Conservation (phyloP, 805 yeast species). For the Wickerhamia fluorescens region DNA sequence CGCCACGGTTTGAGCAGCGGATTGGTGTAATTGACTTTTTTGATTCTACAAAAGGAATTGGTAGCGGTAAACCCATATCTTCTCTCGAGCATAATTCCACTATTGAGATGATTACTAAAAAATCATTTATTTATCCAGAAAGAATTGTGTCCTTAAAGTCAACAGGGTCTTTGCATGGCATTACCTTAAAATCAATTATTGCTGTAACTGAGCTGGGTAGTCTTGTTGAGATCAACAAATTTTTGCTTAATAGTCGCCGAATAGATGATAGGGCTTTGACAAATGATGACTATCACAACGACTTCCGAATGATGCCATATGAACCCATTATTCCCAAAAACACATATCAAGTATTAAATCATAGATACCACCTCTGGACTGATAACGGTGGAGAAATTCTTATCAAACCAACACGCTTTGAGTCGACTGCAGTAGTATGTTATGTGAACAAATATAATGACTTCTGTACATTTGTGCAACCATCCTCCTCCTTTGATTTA, state of each 20-base stretch:
- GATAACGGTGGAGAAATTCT: slow-evolving; percentile 16
- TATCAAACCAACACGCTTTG: slow-evolving; percentile 53
- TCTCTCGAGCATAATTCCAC: slow-evolving; percentile 25
- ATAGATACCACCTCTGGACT: slow-evolving; percentile 24
- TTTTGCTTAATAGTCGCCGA: slow-evolving; percentile 60
- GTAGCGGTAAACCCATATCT: slow-evolving; percentile 22
- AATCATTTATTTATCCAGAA: slow-evolving; percentile 60
- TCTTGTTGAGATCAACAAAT: slow-evolving; percentile 65
- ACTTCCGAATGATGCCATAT: slow-evolving; percentile 56
- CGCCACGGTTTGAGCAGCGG: slow-evolving; percentile 45
- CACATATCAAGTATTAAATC: slow-evolving; percentile 26
- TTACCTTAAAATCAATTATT: slow-evolving; percentile 61
- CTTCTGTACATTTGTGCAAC: slow-evolving; percentile 71
- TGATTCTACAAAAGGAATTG: slow-evolving; percentile 51
- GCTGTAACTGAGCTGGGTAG: slow-evolving; percentile 54
- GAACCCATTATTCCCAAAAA: slow-evolving; percentile 50
- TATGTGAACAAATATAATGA: slow-evolving; percentile 53
- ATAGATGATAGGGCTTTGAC: slow-evolving; percentile 49
- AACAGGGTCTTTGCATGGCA: slow-evolving; percentile 31
- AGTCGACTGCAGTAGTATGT: slow-evolving; percentile 73
- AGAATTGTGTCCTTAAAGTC: slow-evolving; percentile 45
- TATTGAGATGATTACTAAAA: slow-evolving; percentile 43
- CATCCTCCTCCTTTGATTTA: slow-evolving; percentile 79
- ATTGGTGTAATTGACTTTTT: slow-evolving; percentile 72
- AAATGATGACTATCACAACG: slow-evolving; percentile 43